These are phyloP conservation scores for Nepenthes mirabilis DNA, from an alignment of 148 eudicot species.

Conservation along the genomic window DNA sequence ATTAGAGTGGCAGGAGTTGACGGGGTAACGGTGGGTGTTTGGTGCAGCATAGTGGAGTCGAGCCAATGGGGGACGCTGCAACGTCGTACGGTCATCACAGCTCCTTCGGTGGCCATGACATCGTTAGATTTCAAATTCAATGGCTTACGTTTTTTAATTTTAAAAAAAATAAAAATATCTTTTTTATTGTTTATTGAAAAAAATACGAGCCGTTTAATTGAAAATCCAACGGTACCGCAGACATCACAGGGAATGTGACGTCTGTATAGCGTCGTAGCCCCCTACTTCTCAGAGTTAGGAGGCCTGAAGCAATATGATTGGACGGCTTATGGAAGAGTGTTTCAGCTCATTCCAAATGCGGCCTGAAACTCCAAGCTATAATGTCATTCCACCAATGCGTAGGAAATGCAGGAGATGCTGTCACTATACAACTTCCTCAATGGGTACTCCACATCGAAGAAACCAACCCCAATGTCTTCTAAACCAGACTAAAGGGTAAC, in stretches of 20 bases:
- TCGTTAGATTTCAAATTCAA: too few relatives aligned
- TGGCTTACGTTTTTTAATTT: too few relatives aligned
- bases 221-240: too few relatives aligned
- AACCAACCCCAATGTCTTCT: slow-evolving; percentile 53
- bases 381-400: slow-evolving; percentile 89
- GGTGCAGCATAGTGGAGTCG: slow-evolving; percentile 87
- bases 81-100: too few relatives aligned
- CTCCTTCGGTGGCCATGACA: too few relatives aligned
- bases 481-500: slow-evolving; percentile 44
- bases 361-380: slow-evolving; percentile 47
- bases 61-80: too few relatives aligned
- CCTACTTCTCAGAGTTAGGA: background rate
- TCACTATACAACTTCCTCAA: slow-evolving; percentile 53
- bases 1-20: slow-evolving; percentile 54
- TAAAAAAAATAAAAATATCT: too few relatives aligned
- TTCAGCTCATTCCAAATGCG: slow-evolving; percentile 41
- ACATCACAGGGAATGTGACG: too few relatives aligned
- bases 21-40: slow-evolving; percentile 83
- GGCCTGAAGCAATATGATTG: slow-evolving; percentile 68
- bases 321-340: slow-evolving; percentile 59
- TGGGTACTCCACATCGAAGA: slow-evolving; percentile 57
- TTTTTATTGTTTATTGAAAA: too few relatives aligned
- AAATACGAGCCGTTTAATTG: too few relatives aligned
- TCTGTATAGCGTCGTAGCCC: too few relatives aligned
- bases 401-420: slow-evolving; percentile 72